Base-by-base conservation (phyloP, 768 basidiomycete species). In the Trametes meyenii region DNA sequence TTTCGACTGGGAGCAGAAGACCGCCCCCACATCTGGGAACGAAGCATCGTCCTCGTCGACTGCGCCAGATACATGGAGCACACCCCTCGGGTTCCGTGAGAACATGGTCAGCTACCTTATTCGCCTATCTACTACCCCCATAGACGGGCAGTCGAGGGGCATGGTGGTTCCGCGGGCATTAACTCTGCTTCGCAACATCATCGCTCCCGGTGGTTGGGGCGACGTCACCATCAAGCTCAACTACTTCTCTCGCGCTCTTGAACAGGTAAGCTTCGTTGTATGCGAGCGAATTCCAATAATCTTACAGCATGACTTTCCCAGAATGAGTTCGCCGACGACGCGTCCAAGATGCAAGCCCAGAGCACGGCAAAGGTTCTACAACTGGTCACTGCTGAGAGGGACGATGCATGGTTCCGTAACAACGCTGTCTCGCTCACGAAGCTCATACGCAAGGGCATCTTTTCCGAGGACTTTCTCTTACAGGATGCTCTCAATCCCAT, bases 91-190 rank as follows among this genome's bases (percentile, higher is more conserved):
- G 21, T 86, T 93, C 58, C 85, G 93, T 29, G 96, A 98, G 75
- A 89, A 88, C 61, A 91, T 97, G 77, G 90, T 98, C 64, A 95
- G 94, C 77, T 97, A 95, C 74, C 83, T 99, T 36, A 87, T 99
- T n/a, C 89, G 96, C 49, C 81, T 98, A 48, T 87, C 92, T 10
- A 92, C 92, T 16, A 82, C 84, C 33, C 75, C 82, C 1, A 80
- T 85, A 58, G 86, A 89, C 56, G 79, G 79, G n/a, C 73, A 80
- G 6, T 55, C 74, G 26, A 75, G 72, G 50, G 66, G 62, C 21
- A 73, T 76, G 16, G 77, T 90, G 17, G 75, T 88, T 44, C 85
- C 88, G 23, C 83, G 87, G 59, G 86, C 88, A 1, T 76, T 92
- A 35, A 71, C 78, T 0, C 73, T 92, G 26, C 79, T 99, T 52